Conservation (phyloP, 192 early-diverging fungal genomes). For the Umbelopsis ramanniana region DNA sequence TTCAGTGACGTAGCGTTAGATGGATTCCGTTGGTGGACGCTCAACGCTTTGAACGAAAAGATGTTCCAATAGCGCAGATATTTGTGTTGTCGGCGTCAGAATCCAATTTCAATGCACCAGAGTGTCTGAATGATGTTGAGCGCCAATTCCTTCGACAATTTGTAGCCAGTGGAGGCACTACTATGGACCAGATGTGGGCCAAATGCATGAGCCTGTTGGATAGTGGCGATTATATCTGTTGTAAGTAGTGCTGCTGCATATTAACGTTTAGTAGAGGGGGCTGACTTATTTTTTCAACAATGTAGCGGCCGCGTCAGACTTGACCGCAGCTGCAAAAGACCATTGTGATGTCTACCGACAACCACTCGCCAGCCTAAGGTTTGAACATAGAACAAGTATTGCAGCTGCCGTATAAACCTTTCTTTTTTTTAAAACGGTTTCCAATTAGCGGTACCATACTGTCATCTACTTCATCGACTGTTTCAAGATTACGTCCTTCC, state of each 20-base stretch:
- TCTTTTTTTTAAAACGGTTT: no score
- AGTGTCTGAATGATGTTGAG: conserved; percentile 11
- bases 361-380: neutral
- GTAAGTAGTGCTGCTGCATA: neutral
- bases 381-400: no score
- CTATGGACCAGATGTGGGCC: neutral
- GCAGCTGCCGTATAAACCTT: neutral
- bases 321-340: conserved; percentile 4
- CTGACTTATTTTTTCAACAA: neutral
- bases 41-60: neutral
- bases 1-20: neutral
- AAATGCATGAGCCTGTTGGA: conserved; percentile 13
- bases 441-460: neutral
- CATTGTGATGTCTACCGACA: conserved; percentile 6
- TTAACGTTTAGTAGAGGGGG: neutral
- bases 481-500: neutral
- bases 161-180: neutral
- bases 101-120: conserved; percentile 11
- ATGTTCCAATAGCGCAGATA: conserved; percentile 5
- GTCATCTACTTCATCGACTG: neutral
- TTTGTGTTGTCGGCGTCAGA: conserved; percentile 3
- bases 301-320: neutral
- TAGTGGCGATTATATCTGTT: neutral
- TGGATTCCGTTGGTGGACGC: neutral
- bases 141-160: conserved; percentile 11